These are phyloP conservation scores for Spathaspora passalidarum DNA, from an alignment of 805 yeast species.

Conservation along the genomic window DNA sequence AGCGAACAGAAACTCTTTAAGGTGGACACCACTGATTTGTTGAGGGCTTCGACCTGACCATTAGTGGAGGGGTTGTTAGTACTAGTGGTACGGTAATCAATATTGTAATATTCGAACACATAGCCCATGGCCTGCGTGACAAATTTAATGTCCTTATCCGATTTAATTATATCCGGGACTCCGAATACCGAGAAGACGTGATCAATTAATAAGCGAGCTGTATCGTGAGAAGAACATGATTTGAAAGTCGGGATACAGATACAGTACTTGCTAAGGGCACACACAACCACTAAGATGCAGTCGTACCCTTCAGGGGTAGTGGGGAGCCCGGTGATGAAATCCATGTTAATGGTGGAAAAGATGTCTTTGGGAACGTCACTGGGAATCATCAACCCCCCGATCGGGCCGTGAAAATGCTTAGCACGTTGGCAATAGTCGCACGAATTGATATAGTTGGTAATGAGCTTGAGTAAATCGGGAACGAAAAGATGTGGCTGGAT, in stretches of 20 bases:
- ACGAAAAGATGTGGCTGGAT: not conserved
- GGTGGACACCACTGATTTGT: not conserved
- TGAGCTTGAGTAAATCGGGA: not conserved
- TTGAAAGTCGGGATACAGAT: not conserved
- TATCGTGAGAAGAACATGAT: not conserved
- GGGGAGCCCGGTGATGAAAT: conserved; percentile 13
- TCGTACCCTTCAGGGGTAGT: conserved; percentile 7
- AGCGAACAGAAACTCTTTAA: conserved; percentile 1
- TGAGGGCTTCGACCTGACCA: conserved; percentile 3
- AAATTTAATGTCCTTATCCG: conserved; percentile 3
- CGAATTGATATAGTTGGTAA: conserved; percentile 2
- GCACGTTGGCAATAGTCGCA: conserved; percentile 11
- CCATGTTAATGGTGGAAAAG: conserved; percentile 9
- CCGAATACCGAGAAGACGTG: not conserved
- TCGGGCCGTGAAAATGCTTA: conserved; percentile 3
- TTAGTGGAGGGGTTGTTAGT: conserved; percentile 1
- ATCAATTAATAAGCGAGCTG: not conserved
- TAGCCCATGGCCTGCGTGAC: not conserved
- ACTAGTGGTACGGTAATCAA: conserved; percentile 1
- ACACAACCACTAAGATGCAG: conserved; percentile 12
- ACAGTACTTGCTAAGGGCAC: conserved; percentile 11
- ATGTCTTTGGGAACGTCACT: conserved; percentile 1
- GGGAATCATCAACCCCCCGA: conserved; percentile 1
- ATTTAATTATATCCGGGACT: conserved; percentile 1
- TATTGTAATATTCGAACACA: conserved; percentile 1